Evolutionary conservation across 2,329 filamentous ascomycete species (phyloP).

Genomic region (Fusarium avenaceum): DNA sequence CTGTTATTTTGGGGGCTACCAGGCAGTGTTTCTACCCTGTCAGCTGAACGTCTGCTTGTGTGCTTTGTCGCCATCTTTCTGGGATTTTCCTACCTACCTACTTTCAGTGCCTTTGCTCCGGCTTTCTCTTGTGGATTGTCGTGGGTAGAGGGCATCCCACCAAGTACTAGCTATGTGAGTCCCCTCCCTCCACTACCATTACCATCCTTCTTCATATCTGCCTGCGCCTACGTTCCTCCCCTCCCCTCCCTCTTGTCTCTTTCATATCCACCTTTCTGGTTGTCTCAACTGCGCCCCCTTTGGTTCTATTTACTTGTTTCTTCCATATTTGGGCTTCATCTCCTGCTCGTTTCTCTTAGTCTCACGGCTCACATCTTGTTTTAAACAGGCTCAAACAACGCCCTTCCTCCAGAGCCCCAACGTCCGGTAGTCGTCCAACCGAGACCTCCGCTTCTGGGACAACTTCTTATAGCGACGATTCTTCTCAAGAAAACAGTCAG

Average conservation of each 20-base stretch:
- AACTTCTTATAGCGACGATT: slow-evolving; percentile 57
- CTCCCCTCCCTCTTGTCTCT: slow-evolving; percentile 34
- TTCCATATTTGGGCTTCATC: slow-evolving; percentile 23
- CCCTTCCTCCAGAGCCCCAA: slow-evolving; percentile 44
- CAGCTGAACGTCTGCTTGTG: slow-evolving; percentile 34
- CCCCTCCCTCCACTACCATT: slow-evolving; percentile 40
- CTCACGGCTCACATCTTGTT: slow-evolving; percentile 42
- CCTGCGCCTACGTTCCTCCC: slow-evolving; percentile 31
- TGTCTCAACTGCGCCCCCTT: slow-evolving; percentile 39
- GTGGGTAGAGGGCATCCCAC: slow-evolving; percentile 60
- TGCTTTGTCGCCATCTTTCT: slow-evolving; percentile 16
- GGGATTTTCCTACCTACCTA: slow-evolving; percentile 26
- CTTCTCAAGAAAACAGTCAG: slow-evolving; percentile 51
- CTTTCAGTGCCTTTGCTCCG: slow-evolving; percentile 59
- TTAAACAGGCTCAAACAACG: slow-evolving; percentile 49
- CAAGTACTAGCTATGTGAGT: slow-evolving; percentile 61
- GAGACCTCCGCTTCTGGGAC: slow-evolving; percentile 52
- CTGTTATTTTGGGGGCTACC: slow-evolving; percentile 41
- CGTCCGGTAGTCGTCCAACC: slow-evolving; percentile 42
- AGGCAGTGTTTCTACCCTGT: slow-evolving; percentile 41
- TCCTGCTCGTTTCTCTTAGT: slow-evolving; percentile 12
- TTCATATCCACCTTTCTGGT: slow-evolving; percentile 27
- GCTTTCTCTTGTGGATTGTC: slow-evolving; percentile 61
- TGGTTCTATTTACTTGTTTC: slow-evolving; percentile 40
- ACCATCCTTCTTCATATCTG: slow-evolving; percentile 36